Evolutionary conservation across 441 rosid genomes (phyloP), one percentile per base, ranked within the genome.

Genomic region (Omphalea diandra): DNA sequence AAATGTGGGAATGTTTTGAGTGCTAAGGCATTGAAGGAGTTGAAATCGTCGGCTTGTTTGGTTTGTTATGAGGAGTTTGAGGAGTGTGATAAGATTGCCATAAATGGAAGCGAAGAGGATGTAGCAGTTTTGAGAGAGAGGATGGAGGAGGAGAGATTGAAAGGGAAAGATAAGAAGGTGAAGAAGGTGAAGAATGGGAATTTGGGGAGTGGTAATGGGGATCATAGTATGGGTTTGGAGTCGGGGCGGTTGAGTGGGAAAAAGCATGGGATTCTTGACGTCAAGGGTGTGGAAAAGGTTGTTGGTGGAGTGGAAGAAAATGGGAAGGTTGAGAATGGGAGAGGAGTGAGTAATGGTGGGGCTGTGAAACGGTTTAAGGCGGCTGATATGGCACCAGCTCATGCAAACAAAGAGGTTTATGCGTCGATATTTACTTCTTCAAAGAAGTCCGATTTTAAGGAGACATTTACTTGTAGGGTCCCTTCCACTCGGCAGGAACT

Each of bases 1-100:
- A 82, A 79, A 32, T 94, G 99, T 22, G 98, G 98, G 29, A 97
- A 94, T 73, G 98, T 94, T 65, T 54, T 94, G 86, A 94, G 99
- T 70, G 76, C 93, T 4, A 94, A 92, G 81, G 98, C 96, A 4
- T 76, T 92, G 86, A 92, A 90, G 76, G 98, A 92, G 77, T 93
- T 94, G 71, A 92, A 90, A 75, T 88, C 94, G 10, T 87, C 90
- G 0, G 75, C 88, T 1, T 90, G 99, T 71, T 74, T 94, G 82
- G 93, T 94, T 56, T 94, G 99, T 72, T 96, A 90, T 12, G 74
- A 80, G 81, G 97, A 86, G 56, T 90, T 86, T 22, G 69, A 43
- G 32, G 96, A 90, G 10, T 47, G 59, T 57, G 96, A 92, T 80
- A 89, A 84, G 84, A 74, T 90, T 79, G 87, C 82, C 78, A 86